phyloP scores from a whole-genome alignment of 140 eudicot species.

The Flaveria floridana region DNA sequence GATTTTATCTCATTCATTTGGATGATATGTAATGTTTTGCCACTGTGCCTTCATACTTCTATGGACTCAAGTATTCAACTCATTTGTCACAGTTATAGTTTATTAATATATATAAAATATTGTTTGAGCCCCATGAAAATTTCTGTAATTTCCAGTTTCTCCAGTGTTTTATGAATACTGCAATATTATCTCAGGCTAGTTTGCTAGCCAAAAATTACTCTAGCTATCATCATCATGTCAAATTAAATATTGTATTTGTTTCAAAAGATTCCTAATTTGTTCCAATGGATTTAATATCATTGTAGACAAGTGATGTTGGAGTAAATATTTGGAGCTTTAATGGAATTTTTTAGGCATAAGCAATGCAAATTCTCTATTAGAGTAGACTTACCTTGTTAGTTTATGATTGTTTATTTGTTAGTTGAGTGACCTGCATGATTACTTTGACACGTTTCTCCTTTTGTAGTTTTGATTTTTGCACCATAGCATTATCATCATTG shows the following conservation, averaged over 20 bases:
- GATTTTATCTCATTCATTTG: neutral
- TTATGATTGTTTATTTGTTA: neutral
- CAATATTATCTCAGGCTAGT: neutral
- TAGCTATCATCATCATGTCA: neutral
- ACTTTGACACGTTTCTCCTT: neutral
- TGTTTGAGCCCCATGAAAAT: neutral
- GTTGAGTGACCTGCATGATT: slow-evolving; percentile 5
- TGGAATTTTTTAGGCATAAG: neutral
- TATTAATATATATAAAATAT: neutral
- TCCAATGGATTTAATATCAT: neutral
- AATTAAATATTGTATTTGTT: neutral
- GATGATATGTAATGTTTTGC: neutral
- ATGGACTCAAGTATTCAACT: slow-evolving; percentile 6
- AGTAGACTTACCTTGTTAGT: neutral
- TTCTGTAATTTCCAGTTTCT: neutral
- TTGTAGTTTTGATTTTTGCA: neutral
- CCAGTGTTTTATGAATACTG: neutral
- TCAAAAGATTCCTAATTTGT: neutral
- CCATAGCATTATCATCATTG: neutral
- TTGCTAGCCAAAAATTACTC: neutral
- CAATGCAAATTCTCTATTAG: neutral
- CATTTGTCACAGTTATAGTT: neutral
- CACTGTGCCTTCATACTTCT: neutral
- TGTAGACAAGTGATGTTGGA: neutral
- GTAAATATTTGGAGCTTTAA: neutral